Base-by-base conservation (phyloP, 768 basidiomycete genomes). In the Tephrocybe rancida region DNA sequence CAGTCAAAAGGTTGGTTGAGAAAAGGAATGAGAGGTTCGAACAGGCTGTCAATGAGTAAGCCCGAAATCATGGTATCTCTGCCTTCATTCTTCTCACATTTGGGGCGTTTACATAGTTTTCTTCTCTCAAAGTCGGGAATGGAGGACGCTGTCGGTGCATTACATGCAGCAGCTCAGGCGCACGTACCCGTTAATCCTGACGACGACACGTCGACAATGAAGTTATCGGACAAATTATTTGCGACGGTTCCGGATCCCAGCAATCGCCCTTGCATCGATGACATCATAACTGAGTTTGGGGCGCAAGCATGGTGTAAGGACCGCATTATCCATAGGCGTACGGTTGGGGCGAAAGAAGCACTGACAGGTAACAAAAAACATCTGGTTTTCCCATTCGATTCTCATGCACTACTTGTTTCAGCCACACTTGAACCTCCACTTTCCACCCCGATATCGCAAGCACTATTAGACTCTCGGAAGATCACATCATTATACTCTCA, bases 161-260 rank as follows among this genome's bases (percentile, higher is more conserved):
- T 95, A 6, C 78, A 85, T 64, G 78, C 80, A 5, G 90, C 90
- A 21, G 87, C 85, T 2, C 75, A 74, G 22, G 84, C 84, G 24
- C 85, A 89, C 58, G 75, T 95, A 9, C 93, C 93, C 2, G 72
- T 88, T 24, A 77, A 88, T 59, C 86, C 87, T 5, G 68, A 64
- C 27, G 25, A 24, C 35, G 44, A 49, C 18, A 3, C 32, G 50
- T 49, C 50, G 48, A 11, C 52, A 43, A 41, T 59, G 43, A n/a
- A 45, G 24, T n/a, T 38, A 14, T 30, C 45, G 11, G 42, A 60
- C 25, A 48, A 44, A 30, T 50, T 45, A 53, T 55, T 56, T 8
- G 59, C 77, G 25, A 48, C 58, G 11, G 58, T 73, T 48, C 80
- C 79, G 13, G 67, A 68, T n/a, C 64, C 80, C 2, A 70, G 76